Base-by-base conservation (phyloP, 441 rosid genomes). In the Pelargonium fulgidum region DNA sequence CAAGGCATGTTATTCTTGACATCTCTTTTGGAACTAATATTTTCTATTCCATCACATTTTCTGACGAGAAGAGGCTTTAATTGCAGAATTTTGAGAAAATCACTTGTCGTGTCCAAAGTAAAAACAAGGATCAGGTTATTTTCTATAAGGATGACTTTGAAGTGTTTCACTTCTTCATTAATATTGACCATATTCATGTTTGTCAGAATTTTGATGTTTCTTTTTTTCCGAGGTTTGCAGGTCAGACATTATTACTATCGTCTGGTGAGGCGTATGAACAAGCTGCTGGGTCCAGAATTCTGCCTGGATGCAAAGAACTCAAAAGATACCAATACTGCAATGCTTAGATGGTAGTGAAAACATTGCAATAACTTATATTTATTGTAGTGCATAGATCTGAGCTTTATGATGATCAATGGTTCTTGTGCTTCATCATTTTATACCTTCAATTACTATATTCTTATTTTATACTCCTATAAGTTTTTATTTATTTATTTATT, bases 191-290 rank as follows among this genome's bases (percentile, higher is more conserved):
- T 65, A 74, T 71, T 76, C 17, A 52, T 42, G 76, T 67, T 72
- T 74, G 61, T 69, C 62, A 56, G 58, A 71, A 44, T 68, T 47
- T 75, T 44, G 56, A 56, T 48, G 48, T 14, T 62, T 70, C 24
- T 62, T 33, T 48, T 50, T 56, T 65, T 68, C 39, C 56, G 11
- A 68, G 56, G 64, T 77, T 82, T 79, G 14, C 88, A 94, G 99
- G 99, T 90, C 79, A 82, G 99, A 47, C 99, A 94, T 83, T 94
- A 94, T 79, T 94, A 92, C 74, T 94, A 94, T 79, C 94, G 98
- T 56, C 87, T 94, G 29, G 98, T 94, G 67, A 82, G 97, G 85
- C 93, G 98, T 62, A 94, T 94, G 99, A 94, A 94, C 89, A 94
- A 94, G 79, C 79, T 92, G 72, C 74, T 94, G 76, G 99, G 96